These are phyloP conservation scores for Colletotrichum sp. DNA, from an alignment of 2,329 filamentous ascomycete species.

Conservation along the genomic window DNA sequence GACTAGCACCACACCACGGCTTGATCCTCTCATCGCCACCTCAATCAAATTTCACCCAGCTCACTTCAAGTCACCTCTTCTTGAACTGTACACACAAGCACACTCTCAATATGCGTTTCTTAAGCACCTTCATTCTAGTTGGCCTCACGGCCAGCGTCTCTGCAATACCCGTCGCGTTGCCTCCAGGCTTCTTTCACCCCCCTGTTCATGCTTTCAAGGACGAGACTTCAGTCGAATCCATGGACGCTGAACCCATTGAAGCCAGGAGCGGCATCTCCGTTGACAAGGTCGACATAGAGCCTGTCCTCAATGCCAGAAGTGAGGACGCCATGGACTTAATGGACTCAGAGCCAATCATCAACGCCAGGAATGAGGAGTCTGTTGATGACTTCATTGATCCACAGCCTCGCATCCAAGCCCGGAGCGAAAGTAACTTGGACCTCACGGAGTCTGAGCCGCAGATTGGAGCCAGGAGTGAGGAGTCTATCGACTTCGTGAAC, in stretches of 20 bases:
- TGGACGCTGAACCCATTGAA: not conserved
- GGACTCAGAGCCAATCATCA: not conserved
- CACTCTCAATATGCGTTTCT: not conserved
- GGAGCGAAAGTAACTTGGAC: not conserved
- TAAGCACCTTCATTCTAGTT: not conserved
- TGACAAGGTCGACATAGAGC: not conserved
- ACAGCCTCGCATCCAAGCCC: not conserved
- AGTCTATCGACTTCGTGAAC: not conserved
- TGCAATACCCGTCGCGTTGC: not conserved
- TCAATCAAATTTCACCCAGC: not conserved
- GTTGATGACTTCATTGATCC: not conserved
- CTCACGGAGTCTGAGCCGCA: not conserved
- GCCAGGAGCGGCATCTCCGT: not conserved
- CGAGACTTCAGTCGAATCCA: not conserved
- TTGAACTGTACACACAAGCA: not conserved
- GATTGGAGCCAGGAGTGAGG: not conserved
- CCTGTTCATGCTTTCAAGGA: not conserved
- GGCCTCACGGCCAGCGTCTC: not conserved
- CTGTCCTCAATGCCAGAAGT: not conserved
- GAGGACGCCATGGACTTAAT: not conserved
- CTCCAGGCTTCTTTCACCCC: not conserved
- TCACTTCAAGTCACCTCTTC: not conserved
- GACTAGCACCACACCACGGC: not conserved
- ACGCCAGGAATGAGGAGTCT: not conserved
- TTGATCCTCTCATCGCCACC: not conserved